phyloP scores from a whole-genome alignment of 192 early-diverging fungal genomes.

The Linderina pennispora region DNA sequence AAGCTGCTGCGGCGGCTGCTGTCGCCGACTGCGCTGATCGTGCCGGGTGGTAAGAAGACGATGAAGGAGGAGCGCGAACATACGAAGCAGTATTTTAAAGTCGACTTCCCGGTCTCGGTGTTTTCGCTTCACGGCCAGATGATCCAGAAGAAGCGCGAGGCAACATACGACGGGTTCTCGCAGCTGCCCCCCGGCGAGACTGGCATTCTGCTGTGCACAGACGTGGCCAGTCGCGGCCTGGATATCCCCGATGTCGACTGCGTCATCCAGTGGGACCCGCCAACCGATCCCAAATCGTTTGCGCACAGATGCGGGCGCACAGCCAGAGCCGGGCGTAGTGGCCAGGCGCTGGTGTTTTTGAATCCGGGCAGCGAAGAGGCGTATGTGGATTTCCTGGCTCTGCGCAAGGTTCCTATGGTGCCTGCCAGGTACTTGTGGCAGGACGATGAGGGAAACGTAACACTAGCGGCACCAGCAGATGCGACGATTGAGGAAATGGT shows the following conservation, averaged over 20 bases:
- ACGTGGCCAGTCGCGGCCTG: slow-evolving; percentile 91
- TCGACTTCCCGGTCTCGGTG: slow-evolving; percentile 17
- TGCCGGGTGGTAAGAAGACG: slow-evolving; percentile 33
- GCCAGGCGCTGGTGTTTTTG: slow-evolving; percentile 83
- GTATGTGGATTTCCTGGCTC: slow-evolving; percentile 79
- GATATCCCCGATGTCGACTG: slow-evolving; percentile 95
- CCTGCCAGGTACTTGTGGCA: slow-evolving; percentile 46
- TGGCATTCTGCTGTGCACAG: slow-evolving; percentile 86
- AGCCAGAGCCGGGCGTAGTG: slow-evolving; percentile 78
- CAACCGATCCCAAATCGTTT: slow-evolving; percentile 94
- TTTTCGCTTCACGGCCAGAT: slow-evolving; percentile 88
- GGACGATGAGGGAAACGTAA: slow-evolving; percentile 18
- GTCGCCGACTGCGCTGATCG: slow-evolving; percentile 7
- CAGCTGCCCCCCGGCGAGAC: slow-evolving; percentile 55
- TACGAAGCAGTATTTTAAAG: slow-evolving; percentile 6
- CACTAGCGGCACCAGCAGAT: slow-evolving; percentile 17
- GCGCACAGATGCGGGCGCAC: slow-evolving; percentile 94
- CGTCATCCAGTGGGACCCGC: slow-evolving; percentile 92
- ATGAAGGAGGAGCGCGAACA: slow-evolving; percentile 18
- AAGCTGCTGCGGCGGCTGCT: slow-evolving; percentile 48
- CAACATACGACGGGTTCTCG: slow-evolving; percentile 72
- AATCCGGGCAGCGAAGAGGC: slow-evolving; percentile 78
- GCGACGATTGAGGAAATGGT: slow-evolving; percentile 3
- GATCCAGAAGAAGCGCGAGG: slow-evolving; percentile 79
- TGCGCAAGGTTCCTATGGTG: slow-evolving; percentile 84